Evolutionary conservation across 2,329 filamentous ascomycete genomes (phyloP).

Genomic region (Hansfordia pulvinata): DNA sequence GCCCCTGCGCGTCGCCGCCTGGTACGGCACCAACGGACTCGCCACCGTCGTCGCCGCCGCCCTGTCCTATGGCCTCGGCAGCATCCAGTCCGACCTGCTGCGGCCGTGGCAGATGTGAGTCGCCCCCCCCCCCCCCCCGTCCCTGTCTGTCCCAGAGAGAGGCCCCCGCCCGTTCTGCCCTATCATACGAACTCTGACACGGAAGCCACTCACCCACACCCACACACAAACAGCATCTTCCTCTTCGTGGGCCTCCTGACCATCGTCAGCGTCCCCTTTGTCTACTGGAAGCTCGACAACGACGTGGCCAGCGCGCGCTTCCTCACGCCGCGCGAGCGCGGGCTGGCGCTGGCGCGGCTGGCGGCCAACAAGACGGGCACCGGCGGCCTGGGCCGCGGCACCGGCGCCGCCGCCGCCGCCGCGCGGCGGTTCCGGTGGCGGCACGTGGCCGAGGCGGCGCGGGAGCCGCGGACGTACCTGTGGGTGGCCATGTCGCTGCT

Average conservation of each 20-base stretch:
- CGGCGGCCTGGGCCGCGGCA: no score
- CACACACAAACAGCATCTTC: conserved; percentile 29
- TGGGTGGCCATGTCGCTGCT: conserved; percentile 47
- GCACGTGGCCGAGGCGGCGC: conserved; percentile 40
- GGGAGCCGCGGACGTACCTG: conserved; percentile 40
- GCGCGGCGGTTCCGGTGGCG: no score
- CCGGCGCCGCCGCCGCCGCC: no score
- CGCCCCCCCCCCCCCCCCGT: no score
- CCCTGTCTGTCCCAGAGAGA: no score
- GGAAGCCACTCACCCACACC: not conserved
- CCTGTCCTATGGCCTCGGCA: conserved; percentile 41
- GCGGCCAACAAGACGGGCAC: conserved; percentile 6
- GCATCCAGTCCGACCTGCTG: conserved; percentile 24
- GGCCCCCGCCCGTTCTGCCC: not conserved
- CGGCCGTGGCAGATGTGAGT: conserved; percentile 25
- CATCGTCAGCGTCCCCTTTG: conserved; percentile 38
- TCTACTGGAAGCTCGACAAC: conserved; percentile 47
- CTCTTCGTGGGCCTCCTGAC: conserved; percentile 49
- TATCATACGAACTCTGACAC: not conserved
- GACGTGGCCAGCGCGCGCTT: conserved; percentile 31
- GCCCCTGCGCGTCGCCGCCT: conserved; percentile 39
- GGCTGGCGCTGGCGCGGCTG: conserved; percentile 5
- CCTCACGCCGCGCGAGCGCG: conserved; percentile 9
- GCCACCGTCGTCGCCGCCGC: conserved; percentile 43
- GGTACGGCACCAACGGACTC: conserved; percentile 46